Conservation (phyloP, 257 asterid genomes). For the Henckelia pumila region DNA sequence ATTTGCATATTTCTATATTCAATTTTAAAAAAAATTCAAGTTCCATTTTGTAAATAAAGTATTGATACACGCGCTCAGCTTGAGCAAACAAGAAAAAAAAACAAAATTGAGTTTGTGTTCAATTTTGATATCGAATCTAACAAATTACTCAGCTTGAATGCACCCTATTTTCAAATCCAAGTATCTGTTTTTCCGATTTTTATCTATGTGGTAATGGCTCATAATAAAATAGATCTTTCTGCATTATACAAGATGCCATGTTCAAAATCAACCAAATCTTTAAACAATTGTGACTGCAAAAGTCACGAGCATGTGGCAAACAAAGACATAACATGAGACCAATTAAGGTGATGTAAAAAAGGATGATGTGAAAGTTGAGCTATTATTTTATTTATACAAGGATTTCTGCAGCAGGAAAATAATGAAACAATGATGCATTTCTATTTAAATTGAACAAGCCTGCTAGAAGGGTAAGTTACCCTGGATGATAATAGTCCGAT, state of each 20-base stretch:
- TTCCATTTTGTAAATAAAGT: background rate
- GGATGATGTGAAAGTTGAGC: background rate
- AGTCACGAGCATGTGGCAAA: background rate
- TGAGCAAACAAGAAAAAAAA: background rate
- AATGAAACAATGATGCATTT: too few species aligned
- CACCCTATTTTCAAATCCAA: conserved; percentile 2
- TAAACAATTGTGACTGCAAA: background rate
- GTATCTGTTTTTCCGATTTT: background rate
- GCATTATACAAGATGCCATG: background rate
- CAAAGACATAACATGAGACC: too few species aligned
- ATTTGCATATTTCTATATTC: background rate
- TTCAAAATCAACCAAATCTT: background rate
- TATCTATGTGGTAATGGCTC: background rate
- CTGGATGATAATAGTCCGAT: background rate
- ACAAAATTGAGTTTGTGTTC: too few species aligned
- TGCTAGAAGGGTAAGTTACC: background rate
- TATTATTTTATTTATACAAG: too few species aligned
- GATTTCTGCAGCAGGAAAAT: background rate
- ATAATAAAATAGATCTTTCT: background rate
- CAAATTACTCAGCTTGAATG: background rate
- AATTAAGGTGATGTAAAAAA: background rate
- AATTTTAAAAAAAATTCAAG: background rate
- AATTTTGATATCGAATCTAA: background rate
- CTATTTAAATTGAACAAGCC: background rate
- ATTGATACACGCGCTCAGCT: background rate